These are phyloP conservation scores for Pythium volutum DNA, from an alignment of 352 stramenopile species.

Conservation along the genomic window DNA sequence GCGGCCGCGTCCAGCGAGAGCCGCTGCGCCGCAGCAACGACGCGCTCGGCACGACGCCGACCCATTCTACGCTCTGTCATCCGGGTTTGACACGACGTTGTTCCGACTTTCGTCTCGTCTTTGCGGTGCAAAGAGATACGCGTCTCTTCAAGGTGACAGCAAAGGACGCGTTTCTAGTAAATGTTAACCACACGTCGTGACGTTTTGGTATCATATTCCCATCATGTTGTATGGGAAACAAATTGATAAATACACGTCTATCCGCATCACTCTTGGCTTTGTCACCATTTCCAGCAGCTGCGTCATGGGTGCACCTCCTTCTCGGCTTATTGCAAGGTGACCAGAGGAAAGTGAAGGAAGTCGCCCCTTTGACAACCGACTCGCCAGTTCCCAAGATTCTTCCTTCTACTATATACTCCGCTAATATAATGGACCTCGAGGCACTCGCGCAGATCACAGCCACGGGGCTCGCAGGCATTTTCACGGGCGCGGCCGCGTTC, in stretches of 20 bases:
- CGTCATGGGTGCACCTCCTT: background rate
- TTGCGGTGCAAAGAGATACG: constrained; percentile 19
- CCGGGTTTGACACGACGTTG: background rate
- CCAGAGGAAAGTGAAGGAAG: background rate
- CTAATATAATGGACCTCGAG: constrained; percentile 33
- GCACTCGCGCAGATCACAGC: constrained; percentile 57
- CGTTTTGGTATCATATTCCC: constrained; percentile 1
- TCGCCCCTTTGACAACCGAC: background rate
- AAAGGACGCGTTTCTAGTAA: constrained; percentile 7
- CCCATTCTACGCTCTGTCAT: constrained; percentile 25
- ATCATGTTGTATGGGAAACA: background rate
- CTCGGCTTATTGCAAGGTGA: no score
- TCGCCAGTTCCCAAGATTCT: constrained; percentile 4
- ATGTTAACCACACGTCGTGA: constrained; percentile 12
- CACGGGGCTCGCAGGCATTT: constrained; percentile 59
- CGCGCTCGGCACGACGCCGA: constrained; percentile 41
- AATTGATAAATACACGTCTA: constrained; percentile 8
- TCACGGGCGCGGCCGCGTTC: constrained; percentile 61
- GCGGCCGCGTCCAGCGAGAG: constrained; percentile 17
- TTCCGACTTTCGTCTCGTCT: background rate
- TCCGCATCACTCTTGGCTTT: constrained; percentile 7
- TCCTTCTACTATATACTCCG: background rate
- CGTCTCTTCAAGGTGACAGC: constrained; percentile 17
- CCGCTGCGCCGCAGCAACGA: constrained; percentile 37
- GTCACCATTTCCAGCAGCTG: constrained; percentile 13